Conservation (phyloP, 2,329 filamentous ascomycete genomes). For the Fusarium anthophilum region DNA sequence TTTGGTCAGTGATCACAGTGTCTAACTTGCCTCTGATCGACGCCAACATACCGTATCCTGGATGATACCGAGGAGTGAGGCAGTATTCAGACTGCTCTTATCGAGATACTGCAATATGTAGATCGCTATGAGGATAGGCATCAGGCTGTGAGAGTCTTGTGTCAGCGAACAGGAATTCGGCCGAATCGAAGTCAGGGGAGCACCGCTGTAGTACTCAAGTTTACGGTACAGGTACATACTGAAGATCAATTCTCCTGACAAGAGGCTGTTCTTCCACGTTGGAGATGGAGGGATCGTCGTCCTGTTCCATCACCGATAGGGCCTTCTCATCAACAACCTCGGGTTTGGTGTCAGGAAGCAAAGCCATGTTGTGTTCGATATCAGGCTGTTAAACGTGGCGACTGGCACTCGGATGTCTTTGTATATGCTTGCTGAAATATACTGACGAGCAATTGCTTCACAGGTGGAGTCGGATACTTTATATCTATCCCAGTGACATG, state of each 20-base stretch:
- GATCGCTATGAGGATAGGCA: not conserved
- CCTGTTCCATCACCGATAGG: not conserved
- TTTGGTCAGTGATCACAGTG: rapidly evolving
- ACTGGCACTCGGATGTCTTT: not conserved
- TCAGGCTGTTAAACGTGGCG: rapidly evolving
- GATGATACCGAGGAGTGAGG: not conserved
- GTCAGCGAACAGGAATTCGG: not conserved
- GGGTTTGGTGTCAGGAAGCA: not conserved
- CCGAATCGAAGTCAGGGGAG: not conserved
- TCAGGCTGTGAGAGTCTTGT: not conserved
- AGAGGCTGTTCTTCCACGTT: not conserved
- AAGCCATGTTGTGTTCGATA: not conserved
- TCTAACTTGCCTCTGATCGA: rapidly evolving
- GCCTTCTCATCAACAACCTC: not conserved
- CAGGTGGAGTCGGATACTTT: not conserved
- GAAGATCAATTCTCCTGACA: not conserved
- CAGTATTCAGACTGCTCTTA: not conserved
- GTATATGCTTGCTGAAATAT: not conserved
- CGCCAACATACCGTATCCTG: not conserved
- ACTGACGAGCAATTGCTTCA: not conserved
- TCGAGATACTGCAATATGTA: not conserved
- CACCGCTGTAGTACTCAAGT: rapidly evolving
- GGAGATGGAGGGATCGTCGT: not conserved
- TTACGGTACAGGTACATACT: not conserved
- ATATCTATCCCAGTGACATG: not conserved